Percentiles rank a stretch among this genome's conserved stretches.
Evolutionary conservation across 2,329 filamentous ascomycete species (phyloP).

Genomic region (Claviceps sp.): DNA sequence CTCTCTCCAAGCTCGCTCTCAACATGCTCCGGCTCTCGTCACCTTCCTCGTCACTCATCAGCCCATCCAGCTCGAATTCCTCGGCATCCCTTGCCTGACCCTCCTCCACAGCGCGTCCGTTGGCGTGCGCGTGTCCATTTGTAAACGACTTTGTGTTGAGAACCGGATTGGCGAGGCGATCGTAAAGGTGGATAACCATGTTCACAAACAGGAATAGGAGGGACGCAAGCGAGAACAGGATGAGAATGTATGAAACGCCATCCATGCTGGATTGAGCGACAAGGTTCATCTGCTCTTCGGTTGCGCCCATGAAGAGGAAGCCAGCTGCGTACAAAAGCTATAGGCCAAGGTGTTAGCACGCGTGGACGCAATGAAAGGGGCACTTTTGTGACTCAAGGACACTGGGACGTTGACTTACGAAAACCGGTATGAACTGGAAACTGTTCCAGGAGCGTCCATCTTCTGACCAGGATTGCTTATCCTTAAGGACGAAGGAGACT

Average conservation of each 20-base stretch:
- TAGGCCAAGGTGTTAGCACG: background rate
- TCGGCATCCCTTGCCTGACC: conserved; percentile 64
- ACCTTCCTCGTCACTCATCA: conserved; percentile 82
- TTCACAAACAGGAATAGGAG: conserved; percentile 83
- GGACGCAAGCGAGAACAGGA: conserved; percentile 82
- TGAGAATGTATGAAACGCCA: conserved; percentile 83
- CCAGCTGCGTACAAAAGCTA: conserved; percentile 83
- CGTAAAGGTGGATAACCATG: conserved; percentile 75
- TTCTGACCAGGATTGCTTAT: conserved; percentile 50
- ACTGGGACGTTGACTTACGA: conserved; percentile 30
- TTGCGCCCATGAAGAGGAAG: conserved; percentile 95
- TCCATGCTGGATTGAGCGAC: conserved; percentile 63
- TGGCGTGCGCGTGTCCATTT: conserved; percentile 22
- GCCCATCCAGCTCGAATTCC: conserved; percentile 83
- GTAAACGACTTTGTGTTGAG: conserved; percentile 21
- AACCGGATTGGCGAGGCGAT: conserved; percentile 37
- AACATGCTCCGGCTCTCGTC: conserved; percentile 31
- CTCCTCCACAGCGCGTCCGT: conserved; percentile 29
- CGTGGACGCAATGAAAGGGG: background rate
- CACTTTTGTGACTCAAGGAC: background rate
- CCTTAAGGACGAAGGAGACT: conserved; percentile 73
- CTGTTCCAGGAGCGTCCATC: conserved; percentile 56
- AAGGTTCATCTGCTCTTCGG: conserved; percentile 86
- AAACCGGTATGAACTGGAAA: conserved; percentile 41
- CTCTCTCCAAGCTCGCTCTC: conserved; percentile 17